Base-by-base conservation (phyloP, 768 basidiomycete species). In the Boletus pseudopeckii region DNA sequence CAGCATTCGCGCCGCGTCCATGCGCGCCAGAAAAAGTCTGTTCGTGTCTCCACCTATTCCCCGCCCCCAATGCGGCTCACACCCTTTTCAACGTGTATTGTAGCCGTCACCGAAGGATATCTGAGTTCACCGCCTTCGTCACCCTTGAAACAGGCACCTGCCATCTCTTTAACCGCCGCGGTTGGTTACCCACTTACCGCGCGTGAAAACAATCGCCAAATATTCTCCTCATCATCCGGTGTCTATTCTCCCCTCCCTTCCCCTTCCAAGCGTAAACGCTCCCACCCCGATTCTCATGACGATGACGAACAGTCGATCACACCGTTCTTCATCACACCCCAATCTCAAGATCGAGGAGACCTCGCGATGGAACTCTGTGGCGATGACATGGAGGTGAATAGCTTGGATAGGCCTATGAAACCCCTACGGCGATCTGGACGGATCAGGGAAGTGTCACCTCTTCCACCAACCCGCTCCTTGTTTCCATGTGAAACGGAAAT, bases 21-120 rank as follows among this genome's bases (percentile, higher is more conserved):
- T 81, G 59, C 82, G 85, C 56, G 78, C 77, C 44, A 70, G 86
- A 64, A 84, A 84, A 71, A 77, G 86, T 88, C 66, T 64, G 78
- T 68, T 59, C 55, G 46, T 49, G 26, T 50, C 46, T 59, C 48
- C 49, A 40, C 52, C 14, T 56, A 50, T 55, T 61, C 56, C 53
- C 56, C 52, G 48, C 61, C 56, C 53, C 56, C 44, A 57, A 66
- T 69, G 59, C 65, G 61, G 69, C 64, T 63, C 47, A 67, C 64
- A 55, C 67, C 62, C 48, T 58, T 51, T 58, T 38, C 55, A 51
- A 62, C 64, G 57, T 58, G 53, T 63, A 54, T 50, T 59, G 22
- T 58, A 87, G 85, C 73, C 64, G 85, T 87, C 46, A 73, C 72
- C 20, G 80, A 86, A 67, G 85, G 85, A 51, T 87, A 86, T 73